Evolutionary conservation across 805 yeast species (phyloP).

Genomic region (Yamadazyma ubonensis): DNA sequence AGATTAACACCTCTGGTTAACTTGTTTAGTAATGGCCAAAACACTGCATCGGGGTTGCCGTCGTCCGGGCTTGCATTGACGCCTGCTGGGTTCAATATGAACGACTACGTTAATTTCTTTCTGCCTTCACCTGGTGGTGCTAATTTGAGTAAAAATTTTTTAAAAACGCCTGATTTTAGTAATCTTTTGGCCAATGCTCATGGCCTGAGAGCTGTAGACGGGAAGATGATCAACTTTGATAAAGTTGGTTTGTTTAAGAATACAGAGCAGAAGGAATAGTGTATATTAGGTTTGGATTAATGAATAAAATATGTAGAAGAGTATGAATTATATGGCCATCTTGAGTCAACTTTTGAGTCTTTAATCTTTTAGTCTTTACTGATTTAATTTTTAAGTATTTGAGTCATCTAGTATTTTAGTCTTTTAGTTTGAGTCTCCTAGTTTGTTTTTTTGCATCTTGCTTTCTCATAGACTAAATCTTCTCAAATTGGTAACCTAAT

Average conservation of each 20-base stretch:
- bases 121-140: slow-evolving; percentile 62
- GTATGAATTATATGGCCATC: no score
- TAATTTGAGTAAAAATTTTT: slow-evolving; percentile 21
- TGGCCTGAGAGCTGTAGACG: slow-evolving; percentile 32
- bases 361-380: no score
- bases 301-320: neutral
- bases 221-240: slow-evolving; percentile 45
- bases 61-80: slow-evolving; percentile 45
- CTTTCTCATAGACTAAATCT: no score
- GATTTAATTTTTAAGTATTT: no score
- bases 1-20: slow-evolving; percentile 41
- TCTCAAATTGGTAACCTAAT: no score
- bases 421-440: neutral
- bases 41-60: slow-evolving; percentile 28
- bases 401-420: neutral
- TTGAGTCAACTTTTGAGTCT: no score
- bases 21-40: slow-evolving; percentile 21
- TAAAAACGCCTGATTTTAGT: slow-evolving; percentile 44
- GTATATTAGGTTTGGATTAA: neutral
- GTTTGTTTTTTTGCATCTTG: no score
- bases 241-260: slow-evolving; percentile 28
- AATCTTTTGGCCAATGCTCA: slow-evolving; percentile 20
- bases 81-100: slow-evolving; percentile 76
- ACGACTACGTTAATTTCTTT: slow-evolving; percentile 76
- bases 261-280: slow-evolving; percentile 7